Base-by-base conservation (phyloP, 768 basidiomycete genomes). In the Saitozyma sp. region DNA sequence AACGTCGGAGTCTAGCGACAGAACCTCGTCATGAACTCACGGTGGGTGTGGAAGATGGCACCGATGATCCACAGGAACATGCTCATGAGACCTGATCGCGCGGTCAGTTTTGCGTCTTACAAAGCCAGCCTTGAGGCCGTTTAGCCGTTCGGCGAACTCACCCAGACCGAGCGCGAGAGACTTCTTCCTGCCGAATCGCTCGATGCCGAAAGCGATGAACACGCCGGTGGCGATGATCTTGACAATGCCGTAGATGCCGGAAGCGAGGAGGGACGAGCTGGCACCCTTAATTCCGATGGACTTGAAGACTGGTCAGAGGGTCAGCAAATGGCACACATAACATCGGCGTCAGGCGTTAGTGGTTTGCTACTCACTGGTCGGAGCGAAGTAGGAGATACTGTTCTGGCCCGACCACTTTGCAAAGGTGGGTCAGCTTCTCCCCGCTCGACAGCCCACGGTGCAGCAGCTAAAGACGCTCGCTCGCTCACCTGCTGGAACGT, bases 11-110 rank as follows among this genome's bases (percentile, higher is more conserved):
- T 29, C 29, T 29, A 5, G 5, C 29, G 29, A 29, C 29, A 2
- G 29, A 5, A 29, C 5, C 29, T 29, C 29, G 29, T 29, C 29
- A 29, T 2, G 13, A 17, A 58, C 42, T 38, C 48, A 58, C 42
- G 89, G 76, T 89, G 85, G 1, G 86, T 87, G 81, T 90, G 91
- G 75, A 90, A 84, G 60, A 91, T 84, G 14, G 89, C 87, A 14
- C 90, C 90, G 65, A 91, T 85, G 78, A 91, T 88, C 81, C 86
- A 90, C 83, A 91, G 90, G 56, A 85, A 80, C 41, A 79, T 81
- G n/a, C 89, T 89, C 90, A 92, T 92, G 61, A 89, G 88, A 48
- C 89, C 73, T 2, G 46, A 48, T 17, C 29, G 29, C 29, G 29
- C 29, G 29, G 5, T 29, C 29, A 29, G 29, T 5, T 5, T 29